These are phyloP conservation scores for Mucor piriformis DNA, from an alignment of 371 early-diverging fungal genomes.

Conservation along the genomic window DNA sequence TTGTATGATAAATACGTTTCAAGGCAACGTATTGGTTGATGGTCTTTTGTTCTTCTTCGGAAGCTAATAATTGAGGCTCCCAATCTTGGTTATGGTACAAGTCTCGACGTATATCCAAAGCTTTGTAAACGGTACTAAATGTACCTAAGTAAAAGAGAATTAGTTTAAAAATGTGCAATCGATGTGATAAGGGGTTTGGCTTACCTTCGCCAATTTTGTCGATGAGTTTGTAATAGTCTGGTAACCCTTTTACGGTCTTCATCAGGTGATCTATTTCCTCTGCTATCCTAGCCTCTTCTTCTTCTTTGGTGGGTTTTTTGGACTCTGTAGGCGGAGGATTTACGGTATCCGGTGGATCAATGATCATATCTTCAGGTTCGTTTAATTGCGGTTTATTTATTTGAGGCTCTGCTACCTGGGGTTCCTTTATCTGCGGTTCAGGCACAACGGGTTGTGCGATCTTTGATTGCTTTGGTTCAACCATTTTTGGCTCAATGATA, in stretches of 20 bases:
- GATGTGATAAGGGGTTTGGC: not conserved
- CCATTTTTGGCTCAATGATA: too few species aligned
- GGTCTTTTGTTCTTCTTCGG: constrained; percentile 13
- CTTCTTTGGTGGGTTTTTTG: constrained; percentile 4
- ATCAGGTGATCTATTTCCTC: constrained; percentile 51
- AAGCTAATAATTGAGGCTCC: not conserved
- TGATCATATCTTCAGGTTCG: not conserved
- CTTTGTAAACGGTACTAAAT: constrained; percentile 97
- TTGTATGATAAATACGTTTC: constrained; percentile 91
- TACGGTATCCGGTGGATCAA: not conserved
- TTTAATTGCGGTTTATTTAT: too few species aligned
- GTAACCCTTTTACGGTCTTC: constrained; percentile 54
- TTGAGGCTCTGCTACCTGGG: too few species aligned
- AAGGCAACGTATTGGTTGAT: constrained; percentile 76
- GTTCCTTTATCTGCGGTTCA: too few species aligned
- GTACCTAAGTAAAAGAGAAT: not conserved
- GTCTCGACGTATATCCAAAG: constrained; percentile 74
- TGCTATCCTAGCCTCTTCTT: constrained; percentile 13
- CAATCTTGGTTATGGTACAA: constrained; percentile 65
- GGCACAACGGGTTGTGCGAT: too few species aligned
- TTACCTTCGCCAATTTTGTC: constrained; percentile 60
- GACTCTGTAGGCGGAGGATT: not conserved
- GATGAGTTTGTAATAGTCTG: constrained; percentile 64
- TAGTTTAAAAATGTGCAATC: not conserved
- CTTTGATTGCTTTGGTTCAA: too few species aligned